Base-by-base conservation (phyloP, 2,329 filamentous ascomycete genomes). In the Penicillium sp. region DNA sequence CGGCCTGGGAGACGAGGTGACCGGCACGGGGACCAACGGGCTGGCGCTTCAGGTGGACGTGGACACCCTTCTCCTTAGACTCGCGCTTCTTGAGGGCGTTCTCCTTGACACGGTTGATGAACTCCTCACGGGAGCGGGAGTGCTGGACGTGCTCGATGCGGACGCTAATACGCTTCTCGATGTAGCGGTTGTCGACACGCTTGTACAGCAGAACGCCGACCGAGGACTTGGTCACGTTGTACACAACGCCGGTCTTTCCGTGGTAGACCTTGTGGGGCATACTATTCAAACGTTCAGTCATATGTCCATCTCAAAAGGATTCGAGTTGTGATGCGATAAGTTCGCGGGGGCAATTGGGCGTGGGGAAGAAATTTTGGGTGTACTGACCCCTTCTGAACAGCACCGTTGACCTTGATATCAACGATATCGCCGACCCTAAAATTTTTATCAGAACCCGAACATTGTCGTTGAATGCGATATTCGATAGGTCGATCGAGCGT, bases 161-260 rank as follows among this genome's bases (percentile, higher is more conserved):
- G 75, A 98, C 79, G 82, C 95, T 96, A 78, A 98, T 82, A 72
- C 92, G 90, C 88, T 98, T 98, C 85, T 98, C 92, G 71, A 98
- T 79, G 82, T 95, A 98, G 67, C 90, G 85, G 84, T 96, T 92
- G 76, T 89, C 88, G 70, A 98, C 92, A 73, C 93, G 87, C 82
- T 95, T 95, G 85, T 94, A 90, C 75, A 98, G 85, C 76, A 98
- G 95, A 72, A 98, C 85, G 65, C 92, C 92, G 69, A 98, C 88
- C 55, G 92, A 85, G 62, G 80, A 85, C 82, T 95, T 95, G 75
- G 90, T 92, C 64, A 98, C 92, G 79, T 98, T 98, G 85, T 94
- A 95, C 74, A 95, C 76, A 64, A 95, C 85, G 68, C 88, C 88
- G 52, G 89, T 95, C 85, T 96, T 96, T 67, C 90, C 92, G 80